phyloP scores from a whole-genome alignment of 2,329 filamentous ascomycete species.

The Aspergillus amoenus region DNA sequence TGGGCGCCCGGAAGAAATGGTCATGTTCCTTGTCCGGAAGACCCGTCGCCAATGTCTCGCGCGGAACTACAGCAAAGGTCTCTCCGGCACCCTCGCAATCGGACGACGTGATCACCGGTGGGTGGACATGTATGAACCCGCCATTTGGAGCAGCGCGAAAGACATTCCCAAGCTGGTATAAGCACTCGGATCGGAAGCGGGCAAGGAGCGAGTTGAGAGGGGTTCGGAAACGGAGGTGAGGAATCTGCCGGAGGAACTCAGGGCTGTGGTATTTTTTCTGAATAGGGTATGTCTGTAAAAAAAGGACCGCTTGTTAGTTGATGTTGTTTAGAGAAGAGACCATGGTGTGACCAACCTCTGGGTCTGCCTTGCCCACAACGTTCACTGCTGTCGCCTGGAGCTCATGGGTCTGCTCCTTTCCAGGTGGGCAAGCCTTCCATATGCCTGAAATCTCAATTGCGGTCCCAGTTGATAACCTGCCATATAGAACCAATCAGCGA shows the following conservation, averaged over 20 bases:
- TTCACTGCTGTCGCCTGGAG: conserved; percentile 70
- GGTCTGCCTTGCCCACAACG: conserved; percentile 74
- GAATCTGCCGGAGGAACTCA: conserved; percentile 83
- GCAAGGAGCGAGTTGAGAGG: conserved; percentile 78
- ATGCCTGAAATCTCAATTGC: conserved; percentile 75
- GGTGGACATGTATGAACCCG: conserved; percentile 69
- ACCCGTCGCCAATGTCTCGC: conserved; percentile 27
- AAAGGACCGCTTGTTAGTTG: background rate
- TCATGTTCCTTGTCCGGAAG: conserved; percentile 36
- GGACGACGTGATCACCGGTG: conserved; percentile 91
- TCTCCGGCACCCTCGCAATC: conserved; percentile 97
- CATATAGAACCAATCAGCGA: conserved; percentile 16
- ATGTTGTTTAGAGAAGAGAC: background rate
- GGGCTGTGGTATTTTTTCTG: conserved; percentile 94
- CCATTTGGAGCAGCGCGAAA: conserved; percentile 66
- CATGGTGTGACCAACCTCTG: conserved; percentile 61
- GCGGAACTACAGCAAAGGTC: conserved; percentile 71
- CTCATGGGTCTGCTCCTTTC: conserved; percentile 73
- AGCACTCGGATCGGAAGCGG: conserved; percentile 77
- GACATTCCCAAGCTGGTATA: conserved; percentile 70
- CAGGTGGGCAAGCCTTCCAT: conserved; percentile 70
- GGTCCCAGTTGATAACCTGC: conserved; percentile 75
- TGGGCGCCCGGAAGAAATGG: conserved; percentile 78
- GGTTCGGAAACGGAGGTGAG: conserved; percentile 80
- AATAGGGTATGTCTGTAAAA: conserved; percentile 74